Evolutionary conservation across 495 filamentous ascomycete genomes (phyloP).

Genomic region (Sporormia fimetaria): DNA sequence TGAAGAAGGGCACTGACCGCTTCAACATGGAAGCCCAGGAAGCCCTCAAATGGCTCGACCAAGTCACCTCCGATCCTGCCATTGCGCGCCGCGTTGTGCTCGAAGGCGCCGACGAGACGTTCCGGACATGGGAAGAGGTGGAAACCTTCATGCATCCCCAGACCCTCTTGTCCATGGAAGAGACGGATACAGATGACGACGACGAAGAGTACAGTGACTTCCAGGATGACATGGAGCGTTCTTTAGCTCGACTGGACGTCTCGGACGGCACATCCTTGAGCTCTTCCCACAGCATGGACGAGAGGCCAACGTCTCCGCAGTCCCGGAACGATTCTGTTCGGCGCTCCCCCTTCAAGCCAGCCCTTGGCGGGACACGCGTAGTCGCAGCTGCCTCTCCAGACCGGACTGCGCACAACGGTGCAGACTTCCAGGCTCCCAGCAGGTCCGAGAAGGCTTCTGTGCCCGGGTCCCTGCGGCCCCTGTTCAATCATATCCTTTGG

Average conservation of each 20-base stretch:
- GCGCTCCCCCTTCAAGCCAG: too few species aligned
- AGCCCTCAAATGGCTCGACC: conserved; percentile 54
- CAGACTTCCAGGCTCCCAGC: not conserved
- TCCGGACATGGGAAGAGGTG: conserved; percentile 48
- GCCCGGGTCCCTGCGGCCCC: conserved; percentile 40
- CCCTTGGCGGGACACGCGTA: too few species aligned
- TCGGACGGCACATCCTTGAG: conserved; percentile 39
- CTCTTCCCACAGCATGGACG: conserved; percentile 40
- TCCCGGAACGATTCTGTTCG: conserved; percentile 35
- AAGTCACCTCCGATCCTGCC: conserved; percentile 44
- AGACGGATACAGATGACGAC: conserved; percentile 39
- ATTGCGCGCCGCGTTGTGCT: conserved; percentile 28
- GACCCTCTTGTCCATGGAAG: conserved; percentile 30
- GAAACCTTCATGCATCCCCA: conserved; percentile 45
- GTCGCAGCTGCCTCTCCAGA: too few species aligned
- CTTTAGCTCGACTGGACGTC: conserved; percentile 42
- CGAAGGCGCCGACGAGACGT: conserved; percentile 45
- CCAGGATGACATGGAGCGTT: conserved; percentile 43
- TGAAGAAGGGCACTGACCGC: conserved; percentile 47
- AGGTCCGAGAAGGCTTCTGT: conserved; percentile 20
- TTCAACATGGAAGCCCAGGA: conserved; percentile 52
- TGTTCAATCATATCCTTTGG: conserved; percentile 54
- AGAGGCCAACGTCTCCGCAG: conserved; percentile 37
- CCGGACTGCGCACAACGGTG: conserved; percentile 22
- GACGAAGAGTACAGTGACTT: too few species aligned